Evolutionary conservation across 352 stramenopile genomes (phyloP).

Genomic region (Pythium pyrilobum): DNA sequence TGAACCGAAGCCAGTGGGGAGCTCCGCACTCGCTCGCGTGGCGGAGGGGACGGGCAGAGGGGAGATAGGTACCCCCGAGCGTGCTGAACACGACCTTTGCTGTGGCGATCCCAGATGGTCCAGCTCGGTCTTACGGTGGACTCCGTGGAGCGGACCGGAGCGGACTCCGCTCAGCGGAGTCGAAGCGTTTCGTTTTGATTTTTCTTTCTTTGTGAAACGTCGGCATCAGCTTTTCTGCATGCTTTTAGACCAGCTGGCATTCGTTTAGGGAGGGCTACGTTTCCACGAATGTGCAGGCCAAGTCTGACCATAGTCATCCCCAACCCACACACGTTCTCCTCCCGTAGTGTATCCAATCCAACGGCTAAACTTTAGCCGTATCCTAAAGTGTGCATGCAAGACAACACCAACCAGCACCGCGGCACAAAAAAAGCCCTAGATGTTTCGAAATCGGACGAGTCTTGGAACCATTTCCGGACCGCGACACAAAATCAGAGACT

Average conservation of each 20-base stretch:
- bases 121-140: neutral
- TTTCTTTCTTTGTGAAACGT: slow-evolving; percentile 15
- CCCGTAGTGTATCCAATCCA: too few species aligned
- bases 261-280: slow-evolving; percentile 6
- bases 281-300: slow-evolving; percentile 19
- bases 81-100: slow-evolving; percentile 2
- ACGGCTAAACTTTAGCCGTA: too few species aligned
- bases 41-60: slow-evolving; percentile 2
- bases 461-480: too few species aligned
- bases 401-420: neutral
- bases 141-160: neutral
- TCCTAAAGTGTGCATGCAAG: too few species aligned
- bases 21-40: neutral
- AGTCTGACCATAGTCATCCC: too few species aligned
- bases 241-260: slow-evolving; percentile 13
- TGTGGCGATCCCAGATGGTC: slow-evolving; percentile 5
- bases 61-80: neutral
- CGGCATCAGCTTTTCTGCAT: slow-evolving; percentile 19
- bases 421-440: neutral
- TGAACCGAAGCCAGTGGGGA: slow-evolving; percentile 12
- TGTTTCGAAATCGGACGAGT: slow-evolving; percentile 6
- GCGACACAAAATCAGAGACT: too few species aligned
- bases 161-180: neutral
- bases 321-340: too few species aligned
- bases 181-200: slow-evolving; percentile 13